Percentiles rank a stretch among this genome's conserved stretches.
Conservation (phyloP, 495 filamentous ascomycete genomes). For the Cercophora samala region DNA sequence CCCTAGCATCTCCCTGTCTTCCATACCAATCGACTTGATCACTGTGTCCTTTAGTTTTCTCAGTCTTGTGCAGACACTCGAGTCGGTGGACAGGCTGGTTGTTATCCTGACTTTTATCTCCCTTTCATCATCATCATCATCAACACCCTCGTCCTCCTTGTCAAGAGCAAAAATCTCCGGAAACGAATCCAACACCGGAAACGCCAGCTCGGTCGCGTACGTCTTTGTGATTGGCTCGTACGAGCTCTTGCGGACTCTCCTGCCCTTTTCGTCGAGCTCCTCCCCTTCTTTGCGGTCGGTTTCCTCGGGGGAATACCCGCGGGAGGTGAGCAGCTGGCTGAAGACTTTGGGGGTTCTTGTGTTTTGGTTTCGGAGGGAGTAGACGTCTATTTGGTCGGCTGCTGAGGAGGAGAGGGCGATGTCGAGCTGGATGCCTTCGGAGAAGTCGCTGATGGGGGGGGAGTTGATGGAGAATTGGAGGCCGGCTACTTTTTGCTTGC, state of each 20-base stretch:
- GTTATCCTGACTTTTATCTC: conserved; percentile 50
- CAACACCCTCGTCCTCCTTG: background rate
- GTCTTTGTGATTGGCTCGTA: conserved; percentile 28
- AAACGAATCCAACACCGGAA: conserved; percentile 81
- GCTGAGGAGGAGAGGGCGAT: conserved; percentile 24
- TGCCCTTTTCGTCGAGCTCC: conserved; percentile 18
- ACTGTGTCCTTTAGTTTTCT: conserved; percentile 62
- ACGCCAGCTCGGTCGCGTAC: conserved; percentile 48
- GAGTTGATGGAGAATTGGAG: conserved; percentile 54
- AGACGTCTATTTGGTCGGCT: conserved; percentile 27
- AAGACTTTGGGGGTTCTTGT: conserved; percentile 24
- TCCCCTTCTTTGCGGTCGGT: conserved; percentile 22
- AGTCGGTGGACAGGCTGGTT: conserved; percentile 68
- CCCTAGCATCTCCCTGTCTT: conserved; percentile 75
- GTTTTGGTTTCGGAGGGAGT: conserved; percentile 16
- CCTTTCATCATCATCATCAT: background rate
- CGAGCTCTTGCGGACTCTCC: conserved; percentile 18
- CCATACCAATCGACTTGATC: conserved; percentile 55
- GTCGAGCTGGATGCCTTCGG: conserved; percentile 27
- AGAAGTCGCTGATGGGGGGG: conserved; percentile 14
- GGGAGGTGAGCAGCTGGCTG: conserved; percentile 29
- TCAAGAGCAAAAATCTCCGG: conserved; percentile 57
- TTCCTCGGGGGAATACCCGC: conserved; percentile 20
- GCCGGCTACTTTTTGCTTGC: conserved; percentile 75
- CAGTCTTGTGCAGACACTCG: conserved; percentile 64